Conservation (phyloP, 176 grass and related monocot genomes). For the Rhynchospora tenuis region DNA sequence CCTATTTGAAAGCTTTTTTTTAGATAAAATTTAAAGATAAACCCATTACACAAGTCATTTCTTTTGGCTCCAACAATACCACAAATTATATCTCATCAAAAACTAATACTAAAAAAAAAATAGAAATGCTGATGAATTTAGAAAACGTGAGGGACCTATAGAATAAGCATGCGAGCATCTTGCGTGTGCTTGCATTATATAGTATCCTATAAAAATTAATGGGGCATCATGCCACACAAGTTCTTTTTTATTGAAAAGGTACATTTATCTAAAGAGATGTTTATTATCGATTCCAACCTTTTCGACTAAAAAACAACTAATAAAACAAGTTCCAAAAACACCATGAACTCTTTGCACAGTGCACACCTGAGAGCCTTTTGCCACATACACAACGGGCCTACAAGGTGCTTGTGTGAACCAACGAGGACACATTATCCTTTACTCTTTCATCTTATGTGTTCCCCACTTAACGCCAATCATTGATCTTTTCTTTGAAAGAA, state of each 20-base stretch:
- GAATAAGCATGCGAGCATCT: slow-evolving; percentile 11
- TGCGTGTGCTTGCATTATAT: background rate
- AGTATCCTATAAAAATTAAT: background rate
- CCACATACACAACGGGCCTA: slow-evolving; percentile 73
- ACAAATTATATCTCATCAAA: background rate
- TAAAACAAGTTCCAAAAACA: slow-evolving; percentile 10
- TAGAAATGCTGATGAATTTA: background rate
- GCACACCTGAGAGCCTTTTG: slow-evolving; percentile 45
- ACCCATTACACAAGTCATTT: background rate
- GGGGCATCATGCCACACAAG: slow-evolving; percentile 3
- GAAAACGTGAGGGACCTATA: slow-evolving; percentile 2
- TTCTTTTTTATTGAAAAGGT: background rate
- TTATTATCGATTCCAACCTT: slow-evolving; percentile 13
- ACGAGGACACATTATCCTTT: slow-evolving; percentile 42
- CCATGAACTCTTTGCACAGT: slow-evolving; percentile 35
- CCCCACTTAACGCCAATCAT: slow-evolving; percentile 48
- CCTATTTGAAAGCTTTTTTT: too few relatives aligned
- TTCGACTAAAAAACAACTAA: slow-evolving; percentile 7
- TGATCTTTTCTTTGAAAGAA: slow-evolving; percentile 17
- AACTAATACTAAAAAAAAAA: too few relatives aligned
- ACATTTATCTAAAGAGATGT: slow-evolving; percentile 2
- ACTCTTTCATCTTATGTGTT: slow-evolving; percentile 53
- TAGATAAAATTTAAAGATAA: too few relatives aligned
- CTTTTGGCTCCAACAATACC: background rate
- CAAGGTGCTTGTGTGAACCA: slow-evolving; percentile 62